Evolutionary conservation across 1,284 basidiomycete genomes (phyloP).

Genomic region (Marasmius tenuissimus): DNA sequence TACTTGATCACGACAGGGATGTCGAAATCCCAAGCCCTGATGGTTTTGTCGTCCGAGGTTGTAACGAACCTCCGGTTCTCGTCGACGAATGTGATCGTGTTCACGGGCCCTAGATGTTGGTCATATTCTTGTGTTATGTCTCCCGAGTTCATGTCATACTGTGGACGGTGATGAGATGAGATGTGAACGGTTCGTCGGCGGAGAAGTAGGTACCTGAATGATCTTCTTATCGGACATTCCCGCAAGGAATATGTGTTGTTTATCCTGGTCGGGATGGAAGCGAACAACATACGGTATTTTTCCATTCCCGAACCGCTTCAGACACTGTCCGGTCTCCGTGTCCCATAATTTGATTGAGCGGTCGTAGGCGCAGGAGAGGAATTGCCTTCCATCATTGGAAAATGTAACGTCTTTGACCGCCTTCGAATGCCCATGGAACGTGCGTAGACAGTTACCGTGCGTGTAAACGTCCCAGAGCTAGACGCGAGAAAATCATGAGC

Average conservation of each 20-base stretch:
- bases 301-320: conserved; percentile 94
- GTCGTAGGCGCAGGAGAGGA: conserved; percentile 94
- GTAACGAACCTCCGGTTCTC: conserved; percentile 97
- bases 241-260: conserved; percentile 94
- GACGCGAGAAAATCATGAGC: conserved; percentile 3
- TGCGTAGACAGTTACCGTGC: conserved; percentile 93
- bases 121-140: conserved; percentile 99
- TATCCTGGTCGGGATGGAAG: conserved; percentile 95
- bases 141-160: conserved; percentile 94
- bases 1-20: conserved; percentile 99
- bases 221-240: conserved; percentile 99
- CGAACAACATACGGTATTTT: conserved; percentile 95
- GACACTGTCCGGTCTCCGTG: conserved; percentile 96
- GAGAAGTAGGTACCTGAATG: conserved; percentile 71
- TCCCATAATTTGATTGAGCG: conserved; percentile 99
- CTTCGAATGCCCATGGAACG: conserved; percentile 96
- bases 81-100: conserved; percentile 98
- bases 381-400: conserved; percentile 87
- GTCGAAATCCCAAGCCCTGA: conserved; percentile 98
- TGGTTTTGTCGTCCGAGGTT: conserved; percentile 99
- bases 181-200: background rate
- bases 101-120: conserved; percentile 97
- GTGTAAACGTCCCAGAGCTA: conserved; percentile 99
- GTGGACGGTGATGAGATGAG: background rate
- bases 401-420: conserved; percentile 97